These are phyloP conservation scores for Candida namnaoensis DNA, from an alignment of 805 yeast genomes.

Conservation along the genomic window DNA sequence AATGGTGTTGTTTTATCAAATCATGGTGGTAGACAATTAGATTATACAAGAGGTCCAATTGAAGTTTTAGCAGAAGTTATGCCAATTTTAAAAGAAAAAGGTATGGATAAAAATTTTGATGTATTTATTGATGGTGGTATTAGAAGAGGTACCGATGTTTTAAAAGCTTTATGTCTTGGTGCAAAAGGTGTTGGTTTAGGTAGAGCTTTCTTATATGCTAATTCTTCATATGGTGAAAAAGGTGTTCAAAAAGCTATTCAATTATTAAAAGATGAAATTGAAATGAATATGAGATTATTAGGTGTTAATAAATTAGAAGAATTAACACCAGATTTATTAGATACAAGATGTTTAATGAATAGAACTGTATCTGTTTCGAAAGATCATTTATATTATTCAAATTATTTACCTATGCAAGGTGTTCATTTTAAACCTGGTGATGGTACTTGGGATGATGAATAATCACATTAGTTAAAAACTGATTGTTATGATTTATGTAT, in stretches of 20 bases:
- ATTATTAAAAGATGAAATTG: constrained; percentile 60
- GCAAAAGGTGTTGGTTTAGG: constrained; percentile 69
- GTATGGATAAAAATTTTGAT: constrained; percentile 41
- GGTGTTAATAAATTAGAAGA: constrained; percentile 61
- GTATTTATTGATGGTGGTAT: constrained; percentile 64
- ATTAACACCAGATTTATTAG: constrained; percentile 54
- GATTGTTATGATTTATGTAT: too few relatives aligned
- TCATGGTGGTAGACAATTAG: constrained; percentile 88
- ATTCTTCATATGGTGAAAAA: constrained; percentile 51
- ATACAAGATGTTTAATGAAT: constrained; percentile 34
- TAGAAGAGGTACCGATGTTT: constrained; percentile 57
- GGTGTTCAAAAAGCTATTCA: constrained; percentile 56
- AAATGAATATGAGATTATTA: constrained; percentile 69
- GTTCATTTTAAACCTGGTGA: constrained; percentile 36
- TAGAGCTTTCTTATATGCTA: constrained; percentile 57
- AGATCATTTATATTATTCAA: constrained; percentile 45
- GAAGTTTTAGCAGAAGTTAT: constrained; percentile 66
- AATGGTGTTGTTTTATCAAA: constrained; percentile 79
- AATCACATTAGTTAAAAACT: too few relatives aligned
- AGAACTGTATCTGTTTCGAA: constrained; percentile 36
- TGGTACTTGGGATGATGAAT: too few relatives aligned
- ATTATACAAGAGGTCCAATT: constrained; percentile 71
- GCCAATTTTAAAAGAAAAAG: constrained; percentile 37
- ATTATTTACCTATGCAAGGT: constrained; percentile 46
- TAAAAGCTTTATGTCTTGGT: constrained; percentile 61